These are phyloP conservation scores for Choiromyces venosus DNA, from an alignment of 495 filamentous ascomycete species.

Conservation along the genomic window DNA sequence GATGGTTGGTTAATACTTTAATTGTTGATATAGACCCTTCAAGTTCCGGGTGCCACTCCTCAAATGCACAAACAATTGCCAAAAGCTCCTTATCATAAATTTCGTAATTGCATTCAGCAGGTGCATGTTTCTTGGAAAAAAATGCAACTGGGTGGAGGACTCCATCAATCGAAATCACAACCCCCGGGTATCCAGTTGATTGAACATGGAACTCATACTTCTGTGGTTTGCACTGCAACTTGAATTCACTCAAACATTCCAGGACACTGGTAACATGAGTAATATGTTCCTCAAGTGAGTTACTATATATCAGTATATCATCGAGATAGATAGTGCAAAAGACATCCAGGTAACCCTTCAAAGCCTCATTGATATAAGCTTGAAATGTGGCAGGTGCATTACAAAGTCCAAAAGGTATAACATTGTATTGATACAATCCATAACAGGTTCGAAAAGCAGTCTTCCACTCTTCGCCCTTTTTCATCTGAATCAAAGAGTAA, in stretches of 20 bases:
- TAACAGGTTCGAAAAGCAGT: constrained; percentile 42
- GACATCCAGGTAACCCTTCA: too few species aligned
- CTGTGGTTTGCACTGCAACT: neutral
- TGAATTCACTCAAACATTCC: neutral
- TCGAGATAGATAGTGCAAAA: too few species aligned
- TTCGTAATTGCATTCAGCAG: neutral
- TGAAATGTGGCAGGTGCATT: too few species aligned
- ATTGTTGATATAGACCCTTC: too few species aligned
- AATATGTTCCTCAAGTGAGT: constrained; percentile 23
- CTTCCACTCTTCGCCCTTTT: constrained; percentile 39
- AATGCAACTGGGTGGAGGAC: too few species aligned
- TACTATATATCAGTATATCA: constrained; percentile 42
- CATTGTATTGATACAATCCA: constrained; percentile 37
- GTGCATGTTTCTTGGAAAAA: neutral
- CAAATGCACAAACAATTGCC: too few species aligned
- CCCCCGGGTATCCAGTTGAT: neutral
- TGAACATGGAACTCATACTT: neutral
- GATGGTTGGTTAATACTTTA: too few species aligned
- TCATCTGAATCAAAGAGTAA: too few species aligned
- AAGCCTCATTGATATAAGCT: too few species aligned
- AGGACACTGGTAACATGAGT: too few species aligned
- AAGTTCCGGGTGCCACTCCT: too few species aligned
- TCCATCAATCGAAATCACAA: too few species aligned
- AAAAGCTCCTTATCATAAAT: neutral
- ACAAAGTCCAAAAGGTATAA: constrained; percentile 24